Evolutionary conservation across 2,329 filamentous ascomycete species (phyloP).

Genomic region (Ophiostoma perfectum): DNA sequence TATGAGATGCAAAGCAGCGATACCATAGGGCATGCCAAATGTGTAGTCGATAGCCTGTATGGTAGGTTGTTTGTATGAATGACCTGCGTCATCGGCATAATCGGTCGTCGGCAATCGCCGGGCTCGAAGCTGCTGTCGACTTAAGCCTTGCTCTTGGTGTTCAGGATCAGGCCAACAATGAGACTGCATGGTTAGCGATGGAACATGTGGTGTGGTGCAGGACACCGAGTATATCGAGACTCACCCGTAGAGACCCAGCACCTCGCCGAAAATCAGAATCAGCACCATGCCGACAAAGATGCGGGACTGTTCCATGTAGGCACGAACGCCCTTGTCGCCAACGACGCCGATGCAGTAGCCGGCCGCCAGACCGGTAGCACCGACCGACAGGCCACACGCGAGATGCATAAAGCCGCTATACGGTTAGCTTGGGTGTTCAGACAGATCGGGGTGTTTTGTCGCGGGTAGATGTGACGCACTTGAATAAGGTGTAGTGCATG

Average conservation of each 20-base stretch:
- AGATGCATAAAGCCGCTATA: conserved; percentile 85
- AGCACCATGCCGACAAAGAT: conserved; percentile 98
- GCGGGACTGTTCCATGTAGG: conserved; percentile 92
- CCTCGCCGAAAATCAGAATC: conserved; percentile 97
- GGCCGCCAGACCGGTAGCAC: conserved; percentile 84
- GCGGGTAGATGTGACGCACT: conserved; percentile 45
- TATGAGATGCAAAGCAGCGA: too few relatives aligned
- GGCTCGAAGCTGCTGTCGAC: too few relatives aligned
- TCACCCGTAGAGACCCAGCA: conserved; percentile 91
- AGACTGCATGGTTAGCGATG: conserved; percentile 49
- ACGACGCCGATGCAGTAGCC: conserved; percentile 96
- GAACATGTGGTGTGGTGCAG: not conserved
- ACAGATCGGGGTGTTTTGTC: too few relatives aligned
- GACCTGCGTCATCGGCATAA: not conserved
- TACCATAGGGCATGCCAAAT: not conserved
- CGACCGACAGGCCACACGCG: conserved; percentile 82
- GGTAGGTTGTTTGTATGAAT: not conserved
- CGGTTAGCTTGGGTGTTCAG: conserved; percentile 24
- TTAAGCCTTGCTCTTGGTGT: conserved; percentile 71
- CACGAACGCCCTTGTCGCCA: conserved; percentile 86
- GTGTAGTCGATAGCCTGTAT: not conserved
- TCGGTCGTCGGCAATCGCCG: too few relatives aligned
- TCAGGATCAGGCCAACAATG: conserved; percentile 88
- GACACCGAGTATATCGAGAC: not conserved
- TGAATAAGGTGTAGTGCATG: conserved; percentile 73